phyloP scores from a whole-genome alignment of 805 yeast species.

The Wickerhamomyces alni region DNA sequence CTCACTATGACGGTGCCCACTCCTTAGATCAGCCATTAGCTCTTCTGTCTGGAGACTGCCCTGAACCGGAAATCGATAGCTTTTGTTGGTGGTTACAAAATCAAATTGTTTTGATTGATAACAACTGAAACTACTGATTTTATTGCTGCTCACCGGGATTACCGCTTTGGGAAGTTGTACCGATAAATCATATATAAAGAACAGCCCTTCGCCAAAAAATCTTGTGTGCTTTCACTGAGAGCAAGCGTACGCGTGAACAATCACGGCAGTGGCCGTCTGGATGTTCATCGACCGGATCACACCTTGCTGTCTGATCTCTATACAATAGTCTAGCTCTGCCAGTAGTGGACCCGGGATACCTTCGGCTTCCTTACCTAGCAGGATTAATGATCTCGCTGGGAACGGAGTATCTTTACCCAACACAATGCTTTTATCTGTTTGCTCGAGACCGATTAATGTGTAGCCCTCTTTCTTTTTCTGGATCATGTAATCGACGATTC shows the following conservation, averaged over 20 bases:
- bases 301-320: conserved; percentile 89
- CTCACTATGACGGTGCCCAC: too few species aligned
- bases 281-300: conserved; percentile 93
- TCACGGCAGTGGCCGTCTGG: conserved; percentile 93
- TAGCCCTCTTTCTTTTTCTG: conserved; percentile 71
- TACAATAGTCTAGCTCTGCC: conserved; percentile 77
- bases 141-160: too few species aligned
- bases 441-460: conserved; percentile 85
- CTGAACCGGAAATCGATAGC: too few species aligned
- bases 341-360: conserved; percentile 86
- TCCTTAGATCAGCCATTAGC: too few species aligned
- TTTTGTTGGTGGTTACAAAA: too few species aligned
- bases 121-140: too few species aligned
- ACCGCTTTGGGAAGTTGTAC: too few species aligned
- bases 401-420: conserved; percentile 58
- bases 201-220: not conserved
- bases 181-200: too few species aligned
- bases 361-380: conserved; percentile 82
- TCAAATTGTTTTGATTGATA: too few species aligned
- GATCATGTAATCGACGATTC: conserved; percentile 51
- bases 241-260: conserved; percentile 80
- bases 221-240: conserved; percentile 5
- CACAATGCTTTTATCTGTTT: conserved; percentile 82
- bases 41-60: too few species aligned
- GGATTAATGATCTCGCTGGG: conserved; percentile 71